Base-by-base conservation (phyloP, 163 green algal species). In the Trebouxia gelatinosa region DNA sequence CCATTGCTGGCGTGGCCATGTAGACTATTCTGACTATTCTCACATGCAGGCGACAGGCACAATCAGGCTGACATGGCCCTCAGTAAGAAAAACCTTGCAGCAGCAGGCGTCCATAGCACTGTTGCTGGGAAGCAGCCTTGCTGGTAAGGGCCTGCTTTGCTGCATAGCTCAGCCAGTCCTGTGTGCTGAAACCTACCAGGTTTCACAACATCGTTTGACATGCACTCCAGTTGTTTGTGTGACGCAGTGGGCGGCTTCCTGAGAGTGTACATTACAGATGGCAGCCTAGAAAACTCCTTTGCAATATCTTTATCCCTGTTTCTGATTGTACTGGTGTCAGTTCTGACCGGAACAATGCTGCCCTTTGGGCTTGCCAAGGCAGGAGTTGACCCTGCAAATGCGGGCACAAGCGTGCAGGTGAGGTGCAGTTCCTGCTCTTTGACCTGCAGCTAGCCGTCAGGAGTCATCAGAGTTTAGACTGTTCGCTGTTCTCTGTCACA, bases 381-480 rank as follows among this genome's bases (percentile, higher is more conserved):
- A 9, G 91, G 93, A 4, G 51, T 96, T 39, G 94, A 98, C 78
- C 92, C 93, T 1, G 93, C 93, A 31, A 95, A 98, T 71, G 93
- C 94, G 2, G 94, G 94, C 5, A 97, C 92, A 0, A 93, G 80
- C 77, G 94, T 97, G 16, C 90, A 95, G 85, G 89, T 91, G 38
- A 13, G 76, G 2, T 35, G 2, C 13, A 34, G 51, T 6, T 37
- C 23, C 35, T 50, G 9, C 65, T 35, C 21, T 62, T 62, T 62
- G 21, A 62, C 23, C 50, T 21, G 21, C 50, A 62, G 23, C 23
- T 62, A 23, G 21, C 23, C 21, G 50, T 62, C n/a, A n/a, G n/a
- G n/a, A n/a, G n/a, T n/a, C n/a, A n/a, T n/a, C n/a, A n/a, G n/a
- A n/a, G n/a, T n/a, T n/a, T n/a, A n/a, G n/a, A n/a, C n/a, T n/a